phyloP scores from a whole-genome alignment of 2,329 filamentous ascomycete genomes.

The Paramyrothecium sp. region DNA sequence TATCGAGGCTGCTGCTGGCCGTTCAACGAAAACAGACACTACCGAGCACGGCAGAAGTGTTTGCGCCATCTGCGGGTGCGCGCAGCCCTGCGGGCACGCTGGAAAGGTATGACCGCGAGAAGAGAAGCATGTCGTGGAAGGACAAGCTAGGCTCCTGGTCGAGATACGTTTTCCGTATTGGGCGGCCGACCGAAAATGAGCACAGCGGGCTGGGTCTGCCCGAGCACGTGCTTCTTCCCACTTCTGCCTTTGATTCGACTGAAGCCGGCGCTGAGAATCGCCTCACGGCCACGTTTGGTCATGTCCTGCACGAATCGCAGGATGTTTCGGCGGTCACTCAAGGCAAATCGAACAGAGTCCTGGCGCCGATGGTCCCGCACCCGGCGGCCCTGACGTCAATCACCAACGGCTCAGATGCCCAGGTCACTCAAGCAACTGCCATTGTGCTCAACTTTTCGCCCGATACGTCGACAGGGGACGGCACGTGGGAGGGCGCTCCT shows the following conservation, averaged over 20 bases:
- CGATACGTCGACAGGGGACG: not conserved
- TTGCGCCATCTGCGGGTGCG: slow-evolving; percentile 9
- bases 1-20: slow-evolving; percentile 42
- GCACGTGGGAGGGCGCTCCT: slow-evolving; percentile 9
- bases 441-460: slow-evolving; percentile 48
- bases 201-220: not conserved
- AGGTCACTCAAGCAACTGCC: slow-evolving; percentile 21
- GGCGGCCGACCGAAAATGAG: not conserved
- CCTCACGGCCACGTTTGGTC: slow-evolving; percentile 49
- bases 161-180: slow-evolving; percentile 21
- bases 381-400: slow-evolving; percentile 40
- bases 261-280: slow-evolving; percentile 5
- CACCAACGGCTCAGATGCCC: slow-evolving; percentile 26
- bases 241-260: not conserved
- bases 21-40: slow-evolving; percentile 1
- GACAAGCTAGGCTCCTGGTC: slow-evolving; percentile 30
- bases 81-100: slow-evolving; percentile 9
- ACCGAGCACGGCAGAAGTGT: slow-evolving; percentile 14
- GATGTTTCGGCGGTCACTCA: slow-evolving; percentile 1
- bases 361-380: slow-evolving; percentile 46
- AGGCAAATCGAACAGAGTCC: slow-evolving; percentile 27
- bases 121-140: slow-evolving; percentile 30
- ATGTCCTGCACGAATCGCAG: slow-evolving; percentile 40
- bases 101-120: slow-evolving; percentile 25
- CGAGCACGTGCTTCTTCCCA: not conserved